These are phyloP conservation scores for Cenchrus americanus DNA, from an alignment of 176 grass and related monocot genomes.

Conservation along the genomic window DNA sequence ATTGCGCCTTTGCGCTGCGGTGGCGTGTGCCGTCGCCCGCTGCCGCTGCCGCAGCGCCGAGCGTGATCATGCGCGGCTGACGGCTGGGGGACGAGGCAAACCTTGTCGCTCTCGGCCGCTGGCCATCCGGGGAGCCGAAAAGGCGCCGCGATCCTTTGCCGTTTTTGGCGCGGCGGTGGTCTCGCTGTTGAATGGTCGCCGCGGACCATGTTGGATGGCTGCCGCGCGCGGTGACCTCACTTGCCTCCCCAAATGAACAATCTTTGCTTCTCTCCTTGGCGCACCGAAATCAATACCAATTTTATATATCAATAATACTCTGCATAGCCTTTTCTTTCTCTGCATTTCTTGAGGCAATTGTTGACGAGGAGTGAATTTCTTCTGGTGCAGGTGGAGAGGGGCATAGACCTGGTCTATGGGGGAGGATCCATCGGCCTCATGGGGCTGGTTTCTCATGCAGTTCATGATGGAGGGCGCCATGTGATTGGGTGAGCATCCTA, in stretches of 20 bases:
- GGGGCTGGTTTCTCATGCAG: conserved; percentile 93
- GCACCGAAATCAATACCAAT: conserved; percentile 14
- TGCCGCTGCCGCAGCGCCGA: conserved; percentile 29
- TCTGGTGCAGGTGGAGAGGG: conserved; percentile 79
- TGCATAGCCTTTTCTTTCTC: not conserved
- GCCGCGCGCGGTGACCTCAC: conserved; percentile 42
- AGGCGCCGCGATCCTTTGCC: conserved; percentile 16
- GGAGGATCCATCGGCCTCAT: conserved; percentile 97
- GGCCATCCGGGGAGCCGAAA: conserved; percentile 26
- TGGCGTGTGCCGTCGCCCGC: conserved; percentile 2
- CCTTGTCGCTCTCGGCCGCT: not conserved
- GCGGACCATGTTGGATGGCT: conserved; percentile 11
- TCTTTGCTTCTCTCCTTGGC: conserved; percentile 2
- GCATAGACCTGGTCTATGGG: conserved; percentile 97
- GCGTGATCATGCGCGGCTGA: conserved; percentile 46
- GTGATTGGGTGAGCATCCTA: conserved; percentile 76
- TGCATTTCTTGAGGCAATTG: not conserved
- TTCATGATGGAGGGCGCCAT: conserved; percentile 97
- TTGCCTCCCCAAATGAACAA: conserved; percentile 37
- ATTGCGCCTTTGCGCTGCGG: not conserved
- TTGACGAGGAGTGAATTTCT: not conserved
- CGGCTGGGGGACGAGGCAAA: not conserved
- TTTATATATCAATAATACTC: not conserved
- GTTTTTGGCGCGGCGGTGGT: not conserved
- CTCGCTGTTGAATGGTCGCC: conserved; percentile 10